These are phyloP conservation scores for Aristolochia californica DNA, from an alignment of 164 flowering plant genomes.

Conservation along the genomic window DNA sequence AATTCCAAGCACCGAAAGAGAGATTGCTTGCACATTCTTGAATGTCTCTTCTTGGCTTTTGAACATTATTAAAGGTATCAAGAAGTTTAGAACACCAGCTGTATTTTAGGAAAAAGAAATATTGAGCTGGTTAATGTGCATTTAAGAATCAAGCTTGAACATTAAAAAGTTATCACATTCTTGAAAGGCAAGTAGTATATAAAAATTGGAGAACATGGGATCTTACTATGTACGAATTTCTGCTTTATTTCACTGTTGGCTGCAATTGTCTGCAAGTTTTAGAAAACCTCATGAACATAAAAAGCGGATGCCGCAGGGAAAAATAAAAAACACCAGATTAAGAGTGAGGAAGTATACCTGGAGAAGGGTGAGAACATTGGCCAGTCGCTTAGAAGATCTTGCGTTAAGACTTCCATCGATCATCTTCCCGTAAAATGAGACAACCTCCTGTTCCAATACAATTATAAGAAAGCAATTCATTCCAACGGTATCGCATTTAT, in stretches of 20 bases:
- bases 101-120: slow-evolving; percentile 3
- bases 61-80: slow-evolving; percentile 25
- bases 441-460: slow-evolving; percentile 27
- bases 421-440: slow-evolving; percentile 19
- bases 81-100: slow-evolving; percentile 29
- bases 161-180: too few relatives aligned
- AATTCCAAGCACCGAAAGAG: slow-evolving; percentile 36
- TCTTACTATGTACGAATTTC: slow-evolving; percentile 25
- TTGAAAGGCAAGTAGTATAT: too few relatives aligned
- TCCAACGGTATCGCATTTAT: too few relatives aligned
- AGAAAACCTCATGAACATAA: not conserved
- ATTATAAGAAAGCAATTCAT: not conserved
- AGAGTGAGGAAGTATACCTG: slow-evolving; percentile 19
- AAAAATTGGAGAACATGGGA: not conserved
- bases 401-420: slow-evolving; percentile 8
- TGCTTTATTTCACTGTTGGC: slow-evolving; percentile 30
- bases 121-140: not conserved
- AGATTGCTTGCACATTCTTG: slow-evolving; percentile 29
- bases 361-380: slow-evolving; percentile 39
- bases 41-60: slow-evolving; percentile 18
- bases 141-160: too few relatives aligned
- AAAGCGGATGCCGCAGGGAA: not conserved
- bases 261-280: slow-evolving; percentile 28
- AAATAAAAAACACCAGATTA: not conserved
- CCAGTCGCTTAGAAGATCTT: slow-evolving; percentile 26